Percentiles rank a stretch among this genome's conserved stretches.
Evolutionary conservation across 2,329 filamentous ascomycete species (phyloP).

Genomic region (Alternaria gansuensis): DNA sequence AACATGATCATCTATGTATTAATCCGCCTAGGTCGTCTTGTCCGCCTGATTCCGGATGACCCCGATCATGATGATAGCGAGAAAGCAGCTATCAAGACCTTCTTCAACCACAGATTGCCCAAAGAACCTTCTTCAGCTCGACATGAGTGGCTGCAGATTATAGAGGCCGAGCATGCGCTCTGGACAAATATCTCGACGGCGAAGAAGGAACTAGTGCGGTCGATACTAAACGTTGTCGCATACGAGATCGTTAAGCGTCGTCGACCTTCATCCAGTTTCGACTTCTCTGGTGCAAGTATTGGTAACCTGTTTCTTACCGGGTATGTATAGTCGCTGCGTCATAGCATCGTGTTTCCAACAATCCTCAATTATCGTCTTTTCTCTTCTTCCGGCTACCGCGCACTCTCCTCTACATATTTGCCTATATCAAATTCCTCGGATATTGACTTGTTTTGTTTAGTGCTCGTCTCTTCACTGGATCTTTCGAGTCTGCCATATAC

Average conservation of each 20-base stretch:
- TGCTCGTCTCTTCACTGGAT: slow-evolving; percentile 88
- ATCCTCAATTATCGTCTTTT: not conserved
- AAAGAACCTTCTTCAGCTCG: slow-evolving; percentile 68
- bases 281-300: slow-evolving; percentile 61
- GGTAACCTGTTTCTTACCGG: slow-evolving; percentile 63
- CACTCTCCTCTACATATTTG: not conserved
- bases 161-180: slow-evolving; percentile 80
- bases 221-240: slow-evolving; percentile 61
- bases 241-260: slow-evolving; percentile 60
- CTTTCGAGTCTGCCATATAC: slow-evolving; percentile 92
- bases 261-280: slow-evolving; percentile 58
- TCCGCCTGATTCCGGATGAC: slow-evolving; percentile 82
- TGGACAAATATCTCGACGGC: slow-evolving; percentile 68
- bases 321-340: slow-evolving; percentile 42
- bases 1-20: not conserved
- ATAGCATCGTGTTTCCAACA: not conserved
- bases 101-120: slow-evolving; percentile 89
- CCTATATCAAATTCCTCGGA: no score
- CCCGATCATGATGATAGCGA: slow-evolving; percentile 60
- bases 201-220: slow-evolving; percentile 62
- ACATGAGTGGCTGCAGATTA: slow-evolving; percentile 85
- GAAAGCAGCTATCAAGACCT: slow-evolving; percentile 75
- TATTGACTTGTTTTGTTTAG: slow-evolving; percentile 55
- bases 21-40: slow-evolving; percentile 73
- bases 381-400: not conserved